These are phyloP conservation scores for Buxus sempervirens DNA, from an alignment of 164 flowering plant species.

Conservation along the genomic window DNA sequence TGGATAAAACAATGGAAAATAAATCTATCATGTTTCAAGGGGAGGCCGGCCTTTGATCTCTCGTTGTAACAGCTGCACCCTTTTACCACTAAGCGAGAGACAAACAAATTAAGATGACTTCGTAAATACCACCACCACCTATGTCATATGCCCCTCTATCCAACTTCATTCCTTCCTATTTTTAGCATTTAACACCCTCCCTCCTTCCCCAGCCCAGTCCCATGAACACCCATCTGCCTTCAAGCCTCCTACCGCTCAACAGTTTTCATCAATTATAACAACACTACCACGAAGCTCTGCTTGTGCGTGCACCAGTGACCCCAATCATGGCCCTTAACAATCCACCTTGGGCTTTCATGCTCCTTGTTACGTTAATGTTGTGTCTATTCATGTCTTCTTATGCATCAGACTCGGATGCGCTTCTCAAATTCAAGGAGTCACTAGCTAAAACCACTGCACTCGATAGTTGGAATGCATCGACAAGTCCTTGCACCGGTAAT, in stretches of 20 bases:
- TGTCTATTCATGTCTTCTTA: neutral
- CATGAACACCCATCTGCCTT: neutral
- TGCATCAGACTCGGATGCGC: slow-evolving; percentile 35
- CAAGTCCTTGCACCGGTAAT: slow-evolving; percentile 34
- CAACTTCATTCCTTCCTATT: slow-evolving; percentile 1
- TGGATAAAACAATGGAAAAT: neutral
- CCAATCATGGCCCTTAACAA: slow-evolving; percentile 9
- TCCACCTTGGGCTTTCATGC: neutral
- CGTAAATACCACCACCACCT: slow-evolving; percentile 10
- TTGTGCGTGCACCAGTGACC: slow-evolving; percentile 8
- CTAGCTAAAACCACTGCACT: slow-evolving; percentile 19
- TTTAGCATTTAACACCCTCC: slow-evolving; percentile 19
- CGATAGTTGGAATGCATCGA: slow-evolving; percentile 31
- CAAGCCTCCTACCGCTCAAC: neutral
- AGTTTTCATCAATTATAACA: neutral
- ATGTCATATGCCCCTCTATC: neutral
- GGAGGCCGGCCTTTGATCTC: slow-evolving; percentile 25
- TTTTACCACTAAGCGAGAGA: neutral
- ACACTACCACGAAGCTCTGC: neutral
- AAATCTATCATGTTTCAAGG: neutral
- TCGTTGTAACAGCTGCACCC: slow-evolving; percentile 8
- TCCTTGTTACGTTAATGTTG: neutral
- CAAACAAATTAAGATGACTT: slow-evolving; percentile 8
- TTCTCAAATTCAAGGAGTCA: slow-evolving; percentile 45
- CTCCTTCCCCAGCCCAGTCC: neutral